Conservation (phyloP, 2,329 filamentous ascomycete genomes). For the Fusarium tuaranense region DNA sequence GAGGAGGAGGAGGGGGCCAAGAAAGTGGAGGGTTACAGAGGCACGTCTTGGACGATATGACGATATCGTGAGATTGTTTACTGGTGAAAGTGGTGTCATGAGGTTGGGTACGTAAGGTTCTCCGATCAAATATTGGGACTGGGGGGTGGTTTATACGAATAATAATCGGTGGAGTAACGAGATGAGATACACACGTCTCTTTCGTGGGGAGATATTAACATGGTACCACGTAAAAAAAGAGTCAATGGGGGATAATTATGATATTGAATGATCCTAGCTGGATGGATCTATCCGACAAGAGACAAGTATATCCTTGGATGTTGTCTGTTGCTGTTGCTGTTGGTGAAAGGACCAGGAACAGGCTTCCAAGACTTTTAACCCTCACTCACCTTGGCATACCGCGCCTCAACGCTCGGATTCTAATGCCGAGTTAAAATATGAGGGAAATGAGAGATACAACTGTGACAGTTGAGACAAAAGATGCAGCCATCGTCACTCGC, state of each 20-base stretch:
- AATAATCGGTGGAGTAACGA: background rate
- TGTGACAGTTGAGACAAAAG: background rate
- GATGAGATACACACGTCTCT: background rate
- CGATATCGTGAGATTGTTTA: constrained; percentile 13
- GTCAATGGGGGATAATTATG: background rate
- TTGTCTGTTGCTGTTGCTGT: background rate
- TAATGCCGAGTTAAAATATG: background rate
- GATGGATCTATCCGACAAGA: background rate
- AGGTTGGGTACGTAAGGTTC: background rate
- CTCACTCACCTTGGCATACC: background rate
- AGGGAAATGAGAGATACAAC: background rate
- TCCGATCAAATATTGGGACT: background rate
- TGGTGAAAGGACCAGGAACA: background rate
- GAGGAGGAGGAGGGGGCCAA: too few relatives aligned
- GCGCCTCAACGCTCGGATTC: background rate
- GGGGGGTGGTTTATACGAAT: background rate
- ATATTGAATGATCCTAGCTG: background rate
- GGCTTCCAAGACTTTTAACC: background rate
- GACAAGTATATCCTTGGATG: background rate
- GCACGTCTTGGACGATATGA: constrained; percentile 13
- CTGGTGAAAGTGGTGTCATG: constrained; percentile 23
- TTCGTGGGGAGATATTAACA: background rate
- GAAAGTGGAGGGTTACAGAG: background rate
- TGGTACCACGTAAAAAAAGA: background rate
- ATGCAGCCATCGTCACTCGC: background rate